Conservation (phyloP, 768 basidiomycete species). For the Suillus subluteus region DNA sequence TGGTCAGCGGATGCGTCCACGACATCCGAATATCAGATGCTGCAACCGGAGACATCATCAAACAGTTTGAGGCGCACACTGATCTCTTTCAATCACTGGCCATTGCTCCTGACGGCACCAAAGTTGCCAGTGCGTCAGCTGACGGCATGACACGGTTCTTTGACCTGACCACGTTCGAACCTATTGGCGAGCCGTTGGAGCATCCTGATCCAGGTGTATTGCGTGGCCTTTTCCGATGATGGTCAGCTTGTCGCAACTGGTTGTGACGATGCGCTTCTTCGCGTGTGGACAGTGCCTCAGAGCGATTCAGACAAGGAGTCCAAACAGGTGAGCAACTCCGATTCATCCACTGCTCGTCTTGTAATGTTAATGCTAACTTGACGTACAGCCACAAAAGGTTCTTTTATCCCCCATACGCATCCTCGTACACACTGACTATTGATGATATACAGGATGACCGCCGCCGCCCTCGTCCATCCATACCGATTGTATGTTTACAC, state of each 20-base stretch:
- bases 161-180: background rate
- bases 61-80: background rate
- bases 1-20: background rate
- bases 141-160: background rate
- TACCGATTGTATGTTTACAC: background rate
- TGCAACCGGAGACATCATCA: background rate
- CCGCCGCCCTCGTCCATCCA: background rate
- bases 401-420: background rate
- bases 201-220: background rate
- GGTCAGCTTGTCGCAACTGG: background rate
- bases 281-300: background rate
- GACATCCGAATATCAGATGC: slow-evolving; percentile 1
- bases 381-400: background rate
- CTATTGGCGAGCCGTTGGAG: background rate
- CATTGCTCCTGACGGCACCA: background rate
- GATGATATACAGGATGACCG: background rate
- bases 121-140: background rate
- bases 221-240: background rate
- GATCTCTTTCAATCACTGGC: background rate
- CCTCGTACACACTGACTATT: background rate
- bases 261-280: background rate
- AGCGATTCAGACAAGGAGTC: background rate
- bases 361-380: background rate
- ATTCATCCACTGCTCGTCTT: background rate
- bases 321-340: background rate